Base-by-base conservation (phyloP, 352 stramenopile genomes). In the Peronosclerospora sorghi region DNA sequence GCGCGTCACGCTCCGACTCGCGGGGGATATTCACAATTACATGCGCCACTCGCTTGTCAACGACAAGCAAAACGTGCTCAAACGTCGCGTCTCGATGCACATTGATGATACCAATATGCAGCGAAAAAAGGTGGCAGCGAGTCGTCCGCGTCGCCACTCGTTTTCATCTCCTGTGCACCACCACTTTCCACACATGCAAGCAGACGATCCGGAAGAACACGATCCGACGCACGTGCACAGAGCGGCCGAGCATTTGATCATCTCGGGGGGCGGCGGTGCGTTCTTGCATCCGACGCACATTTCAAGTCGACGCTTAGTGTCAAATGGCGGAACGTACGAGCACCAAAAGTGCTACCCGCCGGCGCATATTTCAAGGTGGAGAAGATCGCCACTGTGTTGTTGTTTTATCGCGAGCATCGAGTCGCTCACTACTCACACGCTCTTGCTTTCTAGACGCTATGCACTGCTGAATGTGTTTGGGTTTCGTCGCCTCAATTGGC, bases 1-100 rank as follows among this genome's bases (percentile, higher is more conserved):
- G 3, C 69, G 77, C 20, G 76, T 90, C 14, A 69, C 78, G 8
- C 28, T 93, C 7, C 68, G 80, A 6, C 65, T 97, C 27, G 86
- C 89, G 9, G 89, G 89, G 2, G 89, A 97, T 61, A 78, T 97
- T 21, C 89, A 97, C 65, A 95, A 96, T 60, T 97, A 97, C 61
- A 94, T 81, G 37, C 67, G 89, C 0, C 82, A 97, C 56, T 87
- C 89, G 8, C 58, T 90, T 14, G 54, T 68, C 15, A 54, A 68
- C 23, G 58, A 64, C 34, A 59, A 48, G 12, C 41, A 58, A n/a
- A 34, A 13, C 13, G 6, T 26, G 21, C 35, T 68, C 12, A 68
- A 60, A 38, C 58, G 58, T 34, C 54, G 54, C 34, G 45, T 46
- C 24, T 61, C 59, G 32, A 68, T 61, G 40, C 29, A 51, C 36